Evolutionary conservation across 352 stramenopile species (phyloP), one percentile per base, ranked within the genome.

Genomic region (Phytophthora capsici): DNA sequence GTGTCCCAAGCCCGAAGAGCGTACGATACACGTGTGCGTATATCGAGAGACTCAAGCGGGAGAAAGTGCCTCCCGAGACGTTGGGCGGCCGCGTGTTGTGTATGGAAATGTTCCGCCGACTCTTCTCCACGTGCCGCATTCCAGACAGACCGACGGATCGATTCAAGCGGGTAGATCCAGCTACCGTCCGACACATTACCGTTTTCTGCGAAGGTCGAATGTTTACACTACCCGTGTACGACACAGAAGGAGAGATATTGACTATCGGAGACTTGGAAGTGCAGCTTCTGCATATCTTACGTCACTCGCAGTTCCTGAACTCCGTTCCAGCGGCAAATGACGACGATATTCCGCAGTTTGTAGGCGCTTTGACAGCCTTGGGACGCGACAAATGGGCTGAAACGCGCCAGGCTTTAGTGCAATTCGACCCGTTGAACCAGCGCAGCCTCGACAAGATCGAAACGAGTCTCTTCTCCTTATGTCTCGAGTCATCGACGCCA

Each of bases 81-180:
- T 97, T 98, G 73, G 92, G 92, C 14, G 84, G 87, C 16, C 87
- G 84, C 25, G 80, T 85, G 2, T 67, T 98, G 25, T 98, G 93
- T 74, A 97, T 94, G 63, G 88, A 89, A 53, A 93, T 94, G 82
- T 97, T 90, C 66, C 84, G 54, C 28, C 88, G 84, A 17, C 58
- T 96, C 28, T 97, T 99, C 68, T 95, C 97, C 55, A 82, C 90
- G 5, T 98, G 91, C 66, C 86, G 95, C 13, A 86, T 98, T 52
- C 96, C 96, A 7, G 72, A 62, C 4, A 67, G 51, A 14, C 67
- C 80, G 0, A 72, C 57, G 10, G 83, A 90, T 50, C 55, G 62
- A 19, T 89, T 90, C 25, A 47, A 77, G 61, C 81, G 78, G 4
- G 65, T 71, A 19, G 67, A 88, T 38, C 63, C 61, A 14, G 38